Evolutionary conservation across 2,329 filamentous ascomycete genomes (phyloP), one percentile per base, ranked within the genome.

Genomic region (Calonectria naviculata): DNA sequence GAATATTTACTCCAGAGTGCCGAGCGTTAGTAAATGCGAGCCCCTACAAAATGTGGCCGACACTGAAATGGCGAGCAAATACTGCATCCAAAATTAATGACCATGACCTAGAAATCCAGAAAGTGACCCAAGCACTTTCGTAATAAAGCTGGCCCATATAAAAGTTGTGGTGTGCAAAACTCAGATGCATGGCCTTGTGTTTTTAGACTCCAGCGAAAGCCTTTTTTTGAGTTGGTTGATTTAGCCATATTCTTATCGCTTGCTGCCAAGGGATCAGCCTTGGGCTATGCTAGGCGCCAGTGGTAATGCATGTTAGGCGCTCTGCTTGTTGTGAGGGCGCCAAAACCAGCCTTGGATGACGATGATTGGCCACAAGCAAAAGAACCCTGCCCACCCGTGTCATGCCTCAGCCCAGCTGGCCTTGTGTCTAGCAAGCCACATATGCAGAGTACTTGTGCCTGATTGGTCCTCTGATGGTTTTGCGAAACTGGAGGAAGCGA

Each of bases 381-480:
- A 10, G 52, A 46, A 46, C 36, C 34, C 52, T 21, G 21, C 31
- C 52, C 26, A 58, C 19, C 52, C 52, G 10, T 38, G 31, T 58
- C 21, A 10, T 17, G 52, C 34, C 31, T 36, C n/a, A n/a, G 12
- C 7, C 52, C 38, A n/a, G n/a, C n/a, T n/a, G n/a, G 21, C 31
- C 31, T 38, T 26, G 34, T 3, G 26, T 36, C 1, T 58, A 24
- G 42, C n/a, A 2, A 52, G 47, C 47, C 47, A 31, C 47, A 52
- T 24, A 61, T 61, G 56, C 36, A 61, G 36, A 61, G 56, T 61
- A 31, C 56, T 44, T 61, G 38, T 61, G 56, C 24, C 36, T 61
- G 17, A 61, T 61, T 61, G 56, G 56, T 26, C 31, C 36, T 19
- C 10, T 61, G 24, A 17, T 28, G 19, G 0, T 19, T n/a, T 9